Percentiles rank a stretch among this genome's conserved stretches.
phyloP scores from a whole-genome alignment of 148 eudicot species.

The Drosera capensis region DNA sequence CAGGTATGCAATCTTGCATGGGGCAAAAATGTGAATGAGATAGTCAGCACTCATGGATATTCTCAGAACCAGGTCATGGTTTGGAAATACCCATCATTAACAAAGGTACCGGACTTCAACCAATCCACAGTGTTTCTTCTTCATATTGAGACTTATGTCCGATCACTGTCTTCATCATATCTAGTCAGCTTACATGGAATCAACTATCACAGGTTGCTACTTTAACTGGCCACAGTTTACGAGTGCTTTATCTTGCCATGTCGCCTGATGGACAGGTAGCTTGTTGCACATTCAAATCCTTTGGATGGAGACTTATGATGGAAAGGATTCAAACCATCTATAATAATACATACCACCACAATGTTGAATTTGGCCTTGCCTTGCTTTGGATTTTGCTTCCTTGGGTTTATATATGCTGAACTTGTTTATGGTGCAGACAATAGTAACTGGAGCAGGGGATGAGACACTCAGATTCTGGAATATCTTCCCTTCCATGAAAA shows the following conservation, averaged over 20 bases:
- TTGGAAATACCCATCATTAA: conserved; percentile 89
- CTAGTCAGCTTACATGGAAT: neutral
- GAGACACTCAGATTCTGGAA: conserved; percentile 95
- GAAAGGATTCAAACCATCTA: no score
- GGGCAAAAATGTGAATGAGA: conserved; percentile 96
- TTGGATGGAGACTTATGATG: no score
- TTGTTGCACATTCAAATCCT: neutral
- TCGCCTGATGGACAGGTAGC: conserved; percentile 98
- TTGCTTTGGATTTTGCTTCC: neutral
- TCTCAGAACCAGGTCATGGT: conserved; percentile 98
- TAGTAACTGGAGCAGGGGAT: conserved; percentile 97
- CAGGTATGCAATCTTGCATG: conserved; percentile 99
- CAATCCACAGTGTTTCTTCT: neutral
- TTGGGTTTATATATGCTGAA: neutral
- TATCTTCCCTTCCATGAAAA: conserved; percentile 79
- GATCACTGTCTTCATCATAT: neutral
- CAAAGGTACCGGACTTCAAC: conserved; percentile 34
- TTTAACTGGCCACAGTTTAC: conserved; percentile 82
- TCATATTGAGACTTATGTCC: neutral
- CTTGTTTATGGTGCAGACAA: conserved; percentile 35
- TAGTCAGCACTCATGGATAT: conserved; percentile 98
- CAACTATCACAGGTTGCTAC: conserved; percentile 64
- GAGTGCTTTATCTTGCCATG: conserved; percentile 82
- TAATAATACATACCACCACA: neutral
- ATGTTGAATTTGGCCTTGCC: neutral